Base-by-base conservation (phyloP, 495 filamentous ascomycete genomes). In the Penicillium steckii region DNA sequence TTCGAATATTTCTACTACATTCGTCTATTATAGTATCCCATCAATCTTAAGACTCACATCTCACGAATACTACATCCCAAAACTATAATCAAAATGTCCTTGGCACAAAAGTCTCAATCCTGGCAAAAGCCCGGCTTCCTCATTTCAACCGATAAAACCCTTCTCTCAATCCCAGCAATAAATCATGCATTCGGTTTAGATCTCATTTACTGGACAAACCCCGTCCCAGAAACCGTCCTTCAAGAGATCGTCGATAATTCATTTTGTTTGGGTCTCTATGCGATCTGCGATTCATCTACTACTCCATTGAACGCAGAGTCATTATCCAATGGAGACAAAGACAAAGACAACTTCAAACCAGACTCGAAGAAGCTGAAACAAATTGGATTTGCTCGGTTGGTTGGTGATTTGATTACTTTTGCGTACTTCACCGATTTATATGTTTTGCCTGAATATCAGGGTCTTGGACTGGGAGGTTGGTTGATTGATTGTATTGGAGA, bases 401-500 rank as follows among this genome's bases (percentile, higher is more conserved):
- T 89, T 23, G 89, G 85, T 0, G 86, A 89, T 55, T 62, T 78
- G 50, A 71, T 81, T 12, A 85, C 84, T 0, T 80, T 86, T 52
- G 83, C 74, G 10, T 89, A 87, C 57, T 67, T 89, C 22, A 86
- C 86, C 8, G 87, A 89, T 50, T 78, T 90, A 17, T 90, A 83
- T 53, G 66, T 89, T 6, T 46, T 83, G 0, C 62, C 71, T 0
- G 70, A 77, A 45, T 73, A 84, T 47, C 80, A 85, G 45, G 75
- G 79, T 0, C 67, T 74, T 19, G 85, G 85, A 1, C 70, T 90
- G 0, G 85, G 80, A 0, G 69, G 63, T 8, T 91, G 84, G 84
- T 59, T 89, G 50, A 77, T 87, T 55, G 54, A 61, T 17, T 85
- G 83, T 55, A 60, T 84, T 8, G 69, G 80, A 32, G 82, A 89